phyloP scores from a whole-genome alignment of 176 grass and related monocot species.

The Poa pratensis region DNA sequence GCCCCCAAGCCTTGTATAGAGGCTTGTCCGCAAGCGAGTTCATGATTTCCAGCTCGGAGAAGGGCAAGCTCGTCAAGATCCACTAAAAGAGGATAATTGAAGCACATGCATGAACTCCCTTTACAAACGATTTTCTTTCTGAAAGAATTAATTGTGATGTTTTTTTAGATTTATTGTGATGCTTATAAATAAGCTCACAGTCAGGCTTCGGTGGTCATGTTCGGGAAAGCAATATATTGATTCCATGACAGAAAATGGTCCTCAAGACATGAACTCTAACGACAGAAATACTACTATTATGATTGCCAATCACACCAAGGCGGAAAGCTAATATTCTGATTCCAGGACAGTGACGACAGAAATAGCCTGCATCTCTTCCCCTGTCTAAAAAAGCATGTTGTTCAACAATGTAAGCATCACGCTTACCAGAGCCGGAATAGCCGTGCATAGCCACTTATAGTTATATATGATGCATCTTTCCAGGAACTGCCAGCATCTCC shows the following conservation, averaged over 20 bases:
- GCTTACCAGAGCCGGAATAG: background rate
- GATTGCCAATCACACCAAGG: conserved; percentile 6
- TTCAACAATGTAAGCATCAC: conserved; percentile 10
- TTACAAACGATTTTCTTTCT: too few relatives aligned
- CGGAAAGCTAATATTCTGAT: conserved; percentile 40
- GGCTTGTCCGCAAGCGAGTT: too few relatives aligned
- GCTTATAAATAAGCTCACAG: conserved; percentile 4
- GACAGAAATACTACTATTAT: too few relatives aligned
- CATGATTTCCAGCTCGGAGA: too few relatives aligned
- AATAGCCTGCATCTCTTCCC: background rate
- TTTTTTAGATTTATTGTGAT: background rate
- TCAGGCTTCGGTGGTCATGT: conserved; percentile 5
- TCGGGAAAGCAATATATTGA: conserved; percentile 18
- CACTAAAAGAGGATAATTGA: background rate
- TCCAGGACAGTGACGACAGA: conserved; percentile 13
- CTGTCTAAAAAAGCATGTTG: background rate
- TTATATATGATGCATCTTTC: background rate
- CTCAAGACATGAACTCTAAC: background rate
- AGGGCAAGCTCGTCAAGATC: too few relatives aligned
- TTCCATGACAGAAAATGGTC: conserved; percentile 3
- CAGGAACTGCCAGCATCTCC: background rate
- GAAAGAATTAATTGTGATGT: too few relatives aligned
- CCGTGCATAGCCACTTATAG: too few relatives aligned
- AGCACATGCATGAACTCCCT: background rate
- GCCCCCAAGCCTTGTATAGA: too few relatives aligned